These are phyloP conservation scores for Aspergillus proliferans DNA, from an alignment of 2,329 filamentous ascomycete genomes.

Conservation along the genomic window DNA sequence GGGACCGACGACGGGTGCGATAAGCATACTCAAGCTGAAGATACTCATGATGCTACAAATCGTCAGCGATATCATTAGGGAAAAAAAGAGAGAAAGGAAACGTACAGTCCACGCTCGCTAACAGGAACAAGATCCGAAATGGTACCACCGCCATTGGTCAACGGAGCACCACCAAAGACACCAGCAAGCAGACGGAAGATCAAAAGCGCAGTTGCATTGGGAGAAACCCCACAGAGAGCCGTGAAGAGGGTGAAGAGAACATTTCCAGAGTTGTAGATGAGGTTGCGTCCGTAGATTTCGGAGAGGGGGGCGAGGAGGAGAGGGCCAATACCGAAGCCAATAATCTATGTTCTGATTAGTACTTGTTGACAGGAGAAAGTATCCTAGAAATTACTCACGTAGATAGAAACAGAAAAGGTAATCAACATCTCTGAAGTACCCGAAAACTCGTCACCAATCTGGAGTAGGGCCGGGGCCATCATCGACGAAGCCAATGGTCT, in stretches of 20 bases:
- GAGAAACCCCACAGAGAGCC: slow-evolving; percentile 52
- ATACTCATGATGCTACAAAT: slow-evolving; percentile 25
- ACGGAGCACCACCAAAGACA: slow-evolving; percentile 23
- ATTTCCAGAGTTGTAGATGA: neutral
- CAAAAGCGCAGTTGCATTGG: slow-evolving; percentile 54
- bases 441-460: slow-evolving; percentile 3
- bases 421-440: slow-evolving; percentile 3
- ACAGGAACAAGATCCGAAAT: slow-evolving; percentile 42
- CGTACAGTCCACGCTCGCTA: slow-evolving; percentile 15
- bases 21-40: slow-evolving; percentile 35
- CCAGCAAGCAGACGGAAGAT: slow-evolving; percentile 60
- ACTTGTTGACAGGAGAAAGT: neutral
- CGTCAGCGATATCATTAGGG: too few relatives aligned
- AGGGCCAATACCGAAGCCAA: neutral
- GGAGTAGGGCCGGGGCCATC: slow-evolving; percentile 4
- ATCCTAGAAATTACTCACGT: neutral
- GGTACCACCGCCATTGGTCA: slow-evolving; percentile 42
- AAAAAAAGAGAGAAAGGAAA: too few relatives aligned
- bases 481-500: slow-evolving; percentile 7
- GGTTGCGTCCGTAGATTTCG: neutral
- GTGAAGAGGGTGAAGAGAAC: slow-evolving; percentile 53
- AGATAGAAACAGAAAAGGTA: slow-evolving; percentile 2
- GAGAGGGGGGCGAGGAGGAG: neutral
- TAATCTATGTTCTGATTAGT: neutral
- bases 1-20: slow-evolving; percentile 30